Evolutionary conservation across 345 rosid genomes (phyloP).

Genomic region (Syzygium jambos): DNA sequence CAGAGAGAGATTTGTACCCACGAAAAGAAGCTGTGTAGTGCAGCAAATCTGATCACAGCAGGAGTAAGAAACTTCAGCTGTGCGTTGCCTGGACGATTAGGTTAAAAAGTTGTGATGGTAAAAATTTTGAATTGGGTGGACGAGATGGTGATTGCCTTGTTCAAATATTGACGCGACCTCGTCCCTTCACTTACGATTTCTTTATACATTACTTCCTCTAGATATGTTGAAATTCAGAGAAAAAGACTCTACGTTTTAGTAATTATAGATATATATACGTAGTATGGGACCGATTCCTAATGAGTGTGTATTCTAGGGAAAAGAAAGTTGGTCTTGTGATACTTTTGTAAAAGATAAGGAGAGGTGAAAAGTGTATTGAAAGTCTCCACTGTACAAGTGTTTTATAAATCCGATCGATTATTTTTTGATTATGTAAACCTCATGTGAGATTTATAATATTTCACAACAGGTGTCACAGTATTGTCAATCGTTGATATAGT

Average conservation of each 20-base stretch:
- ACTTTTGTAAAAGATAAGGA: background rate
- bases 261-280: background rate
- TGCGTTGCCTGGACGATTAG: background rate
- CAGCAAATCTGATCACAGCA: background rate
- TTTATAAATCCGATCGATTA: background rate
- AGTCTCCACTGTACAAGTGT: rapidly evolving
- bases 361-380: background rate
- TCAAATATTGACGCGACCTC: background rate
- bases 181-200: background rate
- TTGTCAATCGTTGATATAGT: background rate
- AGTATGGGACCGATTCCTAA: background rate
- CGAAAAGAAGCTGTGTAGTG: background rate
- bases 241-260: background rate
- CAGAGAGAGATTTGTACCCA: background rate
- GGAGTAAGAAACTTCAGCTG: background rate
- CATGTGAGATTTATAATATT: background rate
- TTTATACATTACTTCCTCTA: background rate
- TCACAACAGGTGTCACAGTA: background rate
- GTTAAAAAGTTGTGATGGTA: background rate
- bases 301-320: background rate
- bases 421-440: background rate
- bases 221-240: background rate
- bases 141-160: background rate
- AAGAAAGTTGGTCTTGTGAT: background rate
- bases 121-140: background rate